Evolutionary conservation across 148 eudicot species (phyloP).

Genomic region (Chenopodium berlandieri): DNA sequence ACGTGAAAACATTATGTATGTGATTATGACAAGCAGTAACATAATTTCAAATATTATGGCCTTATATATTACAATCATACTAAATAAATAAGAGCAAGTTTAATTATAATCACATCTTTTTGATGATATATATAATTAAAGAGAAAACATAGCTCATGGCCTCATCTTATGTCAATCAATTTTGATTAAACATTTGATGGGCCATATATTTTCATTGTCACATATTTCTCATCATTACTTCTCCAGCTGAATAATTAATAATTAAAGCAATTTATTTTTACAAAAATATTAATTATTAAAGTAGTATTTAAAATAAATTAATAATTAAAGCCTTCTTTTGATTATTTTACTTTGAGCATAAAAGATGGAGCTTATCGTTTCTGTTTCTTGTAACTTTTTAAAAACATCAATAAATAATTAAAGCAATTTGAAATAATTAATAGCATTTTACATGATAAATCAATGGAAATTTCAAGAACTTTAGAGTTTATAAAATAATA

Average conservation of each 20-base stretch:
- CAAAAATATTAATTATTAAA: no score
- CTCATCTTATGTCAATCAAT: conserved; percentile 20
- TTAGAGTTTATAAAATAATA: background rate
- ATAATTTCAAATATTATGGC: conserved; percentile 14
- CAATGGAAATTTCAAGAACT: background rate
- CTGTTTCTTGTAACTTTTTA: background rate
- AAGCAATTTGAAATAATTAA: no score
- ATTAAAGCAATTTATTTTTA: background rate
- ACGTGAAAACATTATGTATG: conserved; percentile 14
- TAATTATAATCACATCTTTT: background rate
- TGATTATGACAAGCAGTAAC: conserved; percentile 8
- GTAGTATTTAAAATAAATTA: background rate
- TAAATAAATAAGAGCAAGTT: background rate
- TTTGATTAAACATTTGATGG: conserved; percentile 17
- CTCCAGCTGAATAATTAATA: conserved; percentile 6
- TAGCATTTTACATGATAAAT: background rate
- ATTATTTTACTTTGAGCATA: conserved; percentile 14
- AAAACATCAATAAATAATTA: no score
- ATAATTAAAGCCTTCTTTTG: background rate
- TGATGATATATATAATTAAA: conserved; percentile 1
- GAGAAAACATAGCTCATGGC: conserved; percentile 19
- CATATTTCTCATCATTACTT: conserved; percentile 12
- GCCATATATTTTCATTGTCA: conserved; percentile 13
- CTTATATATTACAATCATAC: conserved; percentile 10
- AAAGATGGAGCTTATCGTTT: conserved; percentile 20